These are phyloP conservation scores for Lactarius quietus DNA, from an alignment of 768 basidiomycete species.

Conservation along the genomic window DNA sequence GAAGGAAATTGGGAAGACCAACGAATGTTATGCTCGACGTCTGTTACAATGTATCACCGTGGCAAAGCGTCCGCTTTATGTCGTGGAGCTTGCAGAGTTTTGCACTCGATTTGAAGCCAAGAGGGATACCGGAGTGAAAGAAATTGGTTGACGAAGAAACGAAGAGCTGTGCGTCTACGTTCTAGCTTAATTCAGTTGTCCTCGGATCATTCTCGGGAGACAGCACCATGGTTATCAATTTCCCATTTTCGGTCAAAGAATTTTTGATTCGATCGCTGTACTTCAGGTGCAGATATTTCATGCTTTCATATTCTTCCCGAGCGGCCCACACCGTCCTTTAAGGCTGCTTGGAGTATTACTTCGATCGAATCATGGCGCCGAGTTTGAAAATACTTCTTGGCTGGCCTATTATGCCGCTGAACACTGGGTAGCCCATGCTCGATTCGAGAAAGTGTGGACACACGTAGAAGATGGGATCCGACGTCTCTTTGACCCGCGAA, in stretches of 20 bases:
- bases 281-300: background rate
- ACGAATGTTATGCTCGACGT: no score
- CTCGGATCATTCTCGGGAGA: no score
- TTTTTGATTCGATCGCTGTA: background rate
- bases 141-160: no score
- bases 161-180: no score
- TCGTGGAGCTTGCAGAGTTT: no score
- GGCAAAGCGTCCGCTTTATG: no score
- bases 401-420: accelerated
- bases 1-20: no score
- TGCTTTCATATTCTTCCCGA: background rate
- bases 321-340: background rate
- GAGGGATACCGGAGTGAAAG: no score
- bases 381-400: accelerated
- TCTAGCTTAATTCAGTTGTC: no score
- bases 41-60: no score
- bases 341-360: background rate
- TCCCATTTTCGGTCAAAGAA: background rate
- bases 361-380: background rate
- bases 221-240: no score
- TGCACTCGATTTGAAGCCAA: no score
- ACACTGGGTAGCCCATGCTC: background rate
- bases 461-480: background rate
- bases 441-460: background rate
- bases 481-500: background rate